phyloP scores from a whole-genome alignment of 495 filamentous ascomycete genomes.

The Thozetella sp. region DNA sequence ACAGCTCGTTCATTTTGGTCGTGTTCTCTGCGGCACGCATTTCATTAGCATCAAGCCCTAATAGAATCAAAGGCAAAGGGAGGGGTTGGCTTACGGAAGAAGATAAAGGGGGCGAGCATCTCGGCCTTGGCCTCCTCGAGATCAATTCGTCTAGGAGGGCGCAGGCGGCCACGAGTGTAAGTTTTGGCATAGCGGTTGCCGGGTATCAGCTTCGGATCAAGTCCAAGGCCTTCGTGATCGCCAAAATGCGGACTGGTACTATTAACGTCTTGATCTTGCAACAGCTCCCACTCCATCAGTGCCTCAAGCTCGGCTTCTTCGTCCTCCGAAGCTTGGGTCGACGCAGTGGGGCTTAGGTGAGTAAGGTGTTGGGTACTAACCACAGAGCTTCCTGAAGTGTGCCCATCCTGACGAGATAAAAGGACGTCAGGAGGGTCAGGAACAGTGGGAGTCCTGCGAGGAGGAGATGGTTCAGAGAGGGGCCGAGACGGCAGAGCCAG shows the following conservation, averaged over 20 bases:
- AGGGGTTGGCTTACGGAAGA: background rate
- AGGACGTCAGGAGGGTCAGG: conserved; percentile 22
- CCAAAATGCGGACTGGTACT: background rate
- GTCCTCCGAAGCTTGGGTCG: conserved; percentile 5
- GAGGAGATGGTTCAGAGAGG: background rate
- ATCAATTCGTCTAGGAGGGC: background rate
- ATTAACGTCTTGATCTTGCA: background rate
- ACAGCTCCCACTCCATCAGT: background rate
- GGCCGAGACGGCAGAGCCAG: conserved; percentile 1
- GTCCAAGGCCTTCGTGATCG: background rate
- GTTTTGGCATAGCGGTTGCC: background rate
- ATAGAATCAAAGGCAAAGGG: background rate
- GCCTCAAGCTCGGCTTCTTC: conserved; percentile 3
- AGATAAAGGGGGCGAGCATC: background rate
- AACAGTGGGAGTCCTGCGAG: conserved; percentile 16
- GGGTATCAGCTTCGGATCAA: background rate
- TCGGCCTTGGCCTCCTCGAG: background rate
- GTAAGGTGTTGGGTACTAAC: conserved; percentile 24
- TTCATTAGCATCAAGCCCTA: background rate
- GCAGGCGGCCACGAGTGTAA: background rate
- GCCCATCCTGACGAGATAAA: conserved; percentile 22
- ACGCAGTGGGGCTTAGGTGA: conserved; percentile 2
- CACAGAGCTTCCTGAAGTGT: conserved; percentile 27
- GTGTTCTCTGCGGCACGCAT: background rate
- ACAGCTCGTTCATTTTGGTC: background rate